Conservation (phyloP, 2,329 filamentous ascomycete genomes). For the Fusarium equiseti region DNA sequence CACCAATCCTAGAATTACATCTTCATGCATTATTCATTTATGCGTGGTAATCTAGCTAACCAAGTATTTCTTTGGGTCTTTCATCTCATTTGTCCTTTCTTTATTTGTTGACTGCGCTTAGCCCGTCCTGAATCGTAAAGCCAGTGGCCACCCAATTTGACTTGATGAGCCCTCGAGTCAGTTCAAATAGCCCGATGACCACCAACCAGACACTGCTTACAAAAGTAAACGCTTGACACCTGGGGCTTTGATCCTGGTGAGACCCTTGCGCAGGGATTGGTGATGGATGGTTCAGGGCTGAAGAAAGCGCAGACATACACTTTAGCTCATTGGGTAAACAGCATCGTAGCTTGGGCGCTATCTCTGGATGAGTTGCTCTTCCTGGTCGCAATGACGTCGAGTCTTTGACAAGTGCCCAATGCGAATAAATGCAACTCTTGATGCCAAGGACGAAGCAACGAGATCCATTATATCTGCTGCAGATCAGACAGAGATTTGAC, state of each 20-base stretch:
- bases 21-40: constrained; percentile 9
- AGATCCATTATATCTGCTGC: neutral
- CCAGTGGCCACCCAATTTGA: constrained; percentile 35
- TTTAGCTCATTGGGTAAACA: constrained; percentile 36
- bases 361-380: constrained; percentile 9
- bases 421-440: constrained; percentile 3
- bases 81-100: neutral
- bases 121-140: constrained; percentile 27
- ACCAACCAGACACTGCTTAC: constrained; percentile 16
- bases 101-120: constrained; percentile 14
- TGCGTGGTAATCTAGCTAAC: constrained; percentile 1
- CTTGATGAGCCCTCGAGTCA: constrained; percentile 29
- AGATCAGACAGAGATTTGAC: neutral
- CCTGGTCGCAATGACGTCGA: constrained; percentile 35
- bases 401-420: constrained; percentile 13
- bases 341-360: constrained; percentile 15
- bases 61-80: neutral
- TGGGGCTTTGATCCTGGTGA: constrained; percentile 18
- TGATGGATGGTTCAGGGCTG: constrained; percentile 14
- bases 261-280: constrained; percentile 29
- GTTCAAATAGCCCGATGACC: constrained; percentile 20
- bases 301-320: constrained; percentile 10
- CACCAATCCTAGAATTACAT: constrained; percentile 18
- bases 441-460: neutral
- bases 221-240: constrained; percentile 33